Conservation (phyloP, 305 asterid genomes). For the Fraxinus ornus region DNA sequence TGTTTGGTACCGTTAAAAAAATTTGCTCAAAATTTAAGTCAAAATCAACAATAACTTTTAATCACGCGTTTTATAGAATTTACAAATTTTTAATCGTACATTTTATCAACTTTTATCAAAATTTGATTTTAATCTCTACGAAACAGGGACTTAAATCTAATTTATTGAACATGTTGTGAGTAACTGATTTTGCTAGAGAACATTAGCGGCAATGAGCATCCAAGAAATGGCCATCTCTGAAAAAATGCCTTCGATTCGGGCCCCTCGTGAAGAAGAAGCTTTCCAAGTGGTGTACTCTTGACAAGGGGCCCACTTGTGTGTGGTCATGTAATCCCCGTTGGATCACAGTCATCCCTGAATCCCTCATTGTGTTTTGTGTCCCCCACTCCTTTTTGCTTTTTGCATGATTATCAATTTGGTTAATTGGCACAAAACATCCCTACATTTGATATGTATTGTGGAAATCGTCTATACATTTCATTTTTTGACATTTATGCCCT, state of each 20-base stretch:
- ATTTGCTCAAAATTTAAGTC: no score
- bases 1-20: neutral
- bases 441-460: no score
- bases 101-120: neutral
- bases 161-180: neutral
- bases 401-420: neutral
- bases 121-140: neutral
- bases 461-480: no score
- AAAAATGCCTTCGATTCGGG: slow-evolving; percentile 20
- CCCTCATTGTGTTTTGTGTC: neutral
- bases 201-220: neutral
- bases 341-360: slow-evolving; percentile 36
- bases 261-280: slow-evolving; percentile 28
- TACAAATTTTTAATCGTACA: neutral
- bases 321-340: slow-evolving; percentile 41
- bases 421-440: no score
- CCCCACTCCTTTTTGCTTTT: neutral
- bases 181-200: neutral
- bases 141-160: neutral
- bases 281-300: slow-evolving; percentile 35
- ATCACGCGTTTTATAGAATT: neutral
- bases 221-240: slow-evolving; percentile 22
- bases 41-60: no score
- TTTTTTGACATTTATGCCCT: no score
- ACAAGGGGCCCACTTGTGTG: slow-evolving; percentile 38